Evolutionary conservation across 305 asterid genomes (phyloP).

Genomic region (Solanum hybrid): DNA sequence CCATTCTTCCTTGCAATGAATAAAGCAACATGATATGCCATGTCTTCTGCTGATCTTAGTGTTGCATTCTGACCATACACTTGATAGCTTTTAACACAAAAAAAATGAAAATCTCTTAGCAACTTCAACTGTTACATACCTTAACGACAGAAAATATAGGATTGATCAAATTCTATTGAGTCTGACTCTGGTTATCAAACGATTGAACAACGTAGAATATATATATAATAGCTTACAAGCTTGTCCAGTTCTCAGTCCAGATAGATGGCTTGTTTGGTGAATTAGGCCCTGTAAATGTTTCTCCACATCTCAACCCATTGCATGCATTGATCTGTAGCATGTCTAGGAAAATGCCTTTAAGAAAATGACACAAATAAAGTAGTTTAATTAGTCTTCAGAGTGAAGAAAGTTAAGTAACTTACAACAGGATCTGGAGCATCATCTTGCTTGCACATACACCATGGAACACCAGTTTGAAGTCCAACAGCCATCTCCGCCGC

Average conservation of each 20-base stretch:
- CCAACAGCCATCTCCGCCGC: conserved; percentile 77
- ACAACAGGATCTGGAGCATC: conserved; percentile 91
- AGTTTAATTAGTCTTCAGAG: background rate
- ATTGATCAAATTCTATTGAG: background rate
- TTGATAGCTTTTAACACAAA: conserved; percentile 45
- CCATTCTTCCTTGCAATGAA: conserved; percentile 81
- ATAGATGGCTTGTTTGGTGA: conserved; percentile 79
- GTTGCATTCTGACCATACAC: conserved; percentile 50
- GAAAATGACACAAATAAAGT: background rate
- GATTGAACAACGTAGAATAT: background rate
- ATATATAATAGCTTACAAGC: conserved; percentile 40
- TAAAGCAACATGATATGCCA: conserved; percentile 64
- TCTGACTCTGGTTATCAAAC: background rate
- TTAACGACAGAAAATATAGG: background rate
- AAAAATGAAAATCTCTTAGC: background rate
- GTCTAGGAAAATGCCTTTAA: background rate
- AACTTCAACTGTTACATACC: background rate
- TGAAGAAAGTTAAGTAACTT: background rate
- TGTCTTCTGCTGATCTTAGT: conserved; percentile 44
- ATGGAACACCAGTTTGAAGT: conserved; percentile 74
- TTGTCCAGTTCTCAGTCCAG: conserved; percentile 99
- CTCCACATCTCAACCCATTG: conserved; percentile 78
- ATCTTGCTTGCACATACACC: conserved; percentile 92
- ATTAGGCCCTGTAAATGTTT: conserved; percentile 80
- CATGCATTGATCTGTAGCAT: conserved; percentile 66